Base-by-base conservation (phyloP, 768 basidiomycete species). In the Mycena galopus region DNA sequence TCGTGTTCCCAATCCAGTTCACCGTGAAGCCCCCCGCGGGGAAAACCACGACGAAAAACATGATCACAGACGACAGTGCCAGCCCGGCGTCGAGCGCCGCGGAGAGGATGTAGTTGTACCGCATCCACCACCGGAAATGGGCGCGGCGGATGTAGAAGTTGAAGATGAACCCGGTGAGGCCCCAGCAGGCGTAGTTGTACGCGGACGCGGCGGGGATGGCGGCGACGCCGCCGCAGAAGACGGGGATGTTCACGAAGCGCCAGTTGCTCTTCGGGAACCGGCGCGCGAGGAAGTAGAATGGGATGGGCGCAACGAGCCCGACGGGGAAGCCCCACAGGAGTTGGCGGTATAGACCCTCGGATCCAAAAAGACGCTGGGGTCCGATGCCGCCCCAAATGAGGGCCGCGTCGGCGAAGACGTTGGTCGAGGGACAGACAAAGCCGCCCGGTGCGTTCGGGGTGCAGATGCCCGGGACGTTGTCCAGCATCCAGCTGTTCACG, bases 31-130 rank as follows among this genome's bases (percentile, higher is more conserved):
- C 86, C 60, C 89, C 89, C 74, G 87, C 91, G 53, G 92, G 90
- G 56, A 89, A 77, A 67, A 87, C 81, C 47, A 85, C 77, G 16
- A 81, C 71, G 68, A 96, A 91, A 87, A 94, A 94, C 70, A 95
- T 87, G 71, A 92, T 73, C 67, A 94, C 63, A 57, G 87, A 58
- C 44, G 84, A 77, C 71, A 94, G 75, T 53, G 90, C 89, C 57
- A 91, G 87, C 67, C 94, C 94, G 8, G 90, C 86, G 81, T 90
- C 90, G 47, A 91, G 85, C 50, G 88, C 87, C 23, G 94, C 93
- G 23, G 94, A 92, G 27, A 96, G 87, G 77, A 96, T 90, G 82
- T 96, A 96, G 84, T 96, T 96, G 89, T 95, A 96, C 56, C 94
- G 90, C 90, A 94, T 91, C 93, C 93, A 94, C 92, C 93, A 94